Evolutionary conservation across 2,329 filamentous ascomycete species (phyloP).

Genomic region (Talaromyces sp.): DNA sequence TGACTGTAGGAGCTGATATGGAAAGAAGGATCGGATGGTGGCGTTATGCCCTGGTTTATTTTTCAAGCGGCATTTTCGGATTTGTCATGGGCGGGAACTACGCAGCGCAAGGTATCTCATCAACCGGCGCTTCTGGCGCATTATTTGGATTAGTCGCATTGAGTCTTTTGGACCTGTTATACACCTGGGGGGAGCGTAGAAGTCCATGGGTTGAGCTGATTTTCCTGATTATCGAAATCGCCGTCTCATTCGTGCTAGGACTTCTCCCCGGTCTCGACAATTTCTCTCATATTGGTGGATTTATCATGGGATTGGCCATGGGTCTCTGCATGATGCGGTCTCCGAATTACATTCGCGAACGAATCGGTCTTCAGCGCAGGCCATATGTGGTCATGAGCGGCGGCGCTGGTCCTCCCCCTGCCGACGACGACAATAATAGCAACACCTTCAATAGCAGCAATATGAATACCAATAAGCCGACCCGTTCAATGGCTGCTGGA

Average conservation of each 20-base stretch:
- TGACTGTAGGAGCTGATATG: conserved; percentile 88
- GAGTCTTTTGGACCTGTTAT: conserved; percentile 80
- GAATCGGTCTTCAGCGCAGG: conserved; percentile 63
- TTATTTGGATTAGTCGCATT: conserved; percentile 91
- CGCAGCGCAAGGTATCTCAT: conserved; percentile 72
- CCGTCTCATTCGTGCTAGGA: conserved; percentile 86
- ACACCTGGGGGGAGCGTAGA: conserved; percentile 78
- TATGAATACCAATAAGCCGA: conserved; percentile 39
- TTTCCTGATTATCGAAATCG: conserved; percentile 78
- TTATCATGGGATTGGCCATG: conserved; percentile 82
- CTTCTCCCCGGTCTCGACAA: conserved; percentile 92
- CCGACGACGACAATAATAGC: conserved; percentile 14
- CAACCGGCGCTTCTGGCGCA: conserved; percentile 81
- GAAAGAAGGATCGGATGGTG: conserved; percentile 83
- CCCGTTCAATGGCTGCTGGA: conserved; percentile 17
- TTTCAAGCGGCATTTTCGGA: conserved; percentile 88
- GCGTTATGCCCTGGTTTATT: conserved; percentile 83
- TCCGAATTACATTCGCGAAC: conserved; percentile 69
- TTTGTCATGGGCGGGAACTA: conserved; percentile 95
- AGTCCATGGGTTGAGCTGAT: conserved; percentile 77
- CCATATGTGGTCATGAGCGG: conserved; percentile 66
- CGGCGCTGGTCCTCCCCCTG: conserved; percentile 33
- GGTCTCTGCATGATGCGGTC: conserved; percentile 86
- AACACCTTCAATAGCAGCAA: conserved; percentile 6
- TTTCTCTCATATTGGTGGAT: conserved; percentile 94